These are phyloP conservation scores for Aspergillus luchuensis DNA, from an alignment of 2,329 filamentous ascomycete species.

Conservation along the genomic window DNA sequence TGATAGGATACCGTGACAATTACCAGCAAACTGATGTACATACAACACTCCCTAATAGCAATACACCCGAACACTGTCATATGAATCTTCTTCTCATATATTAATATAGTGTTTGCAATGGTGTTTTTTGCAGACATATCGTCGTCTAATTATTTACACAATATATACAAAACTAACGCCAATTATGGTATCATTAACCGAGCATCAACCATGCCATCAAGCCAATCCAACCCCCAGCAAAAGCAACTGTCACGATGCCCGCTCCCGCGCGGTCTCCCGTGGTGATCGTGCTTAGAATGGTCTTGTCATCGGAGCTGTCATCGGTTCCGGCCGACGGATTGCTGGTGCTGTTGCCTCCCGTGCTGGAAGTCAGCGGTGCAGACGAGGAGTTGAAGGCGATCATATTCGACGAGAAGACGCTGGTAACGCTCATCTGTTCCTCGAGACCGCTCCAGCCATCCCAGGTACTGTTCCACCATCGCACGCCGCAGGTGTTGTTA, in stretches of 20 bases:
- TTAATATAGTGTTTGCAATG: no score
- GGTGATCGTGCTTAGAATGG: conserved; percentile 21
- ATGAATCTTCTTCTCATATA: no score
- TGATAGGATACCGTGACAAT: no score
- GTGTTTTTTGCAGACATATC: no score
- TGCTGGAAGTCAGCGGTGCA: conserved; percentile 41
- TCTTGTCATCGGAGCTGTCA: conserved; percentile 1
- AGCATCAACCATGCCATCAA: conserved; percentile 37
- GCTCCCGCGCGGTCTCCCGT: conserved; percentile 44
- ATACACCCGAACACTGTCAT: no score
- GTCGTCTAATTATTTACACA: background rate
- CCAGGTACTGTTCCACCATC: conserved; percentile 59
- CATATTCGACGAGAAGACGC: conserved; percentile 64
- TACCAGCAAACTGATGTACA: background rate
- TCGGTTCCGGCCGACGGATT: conserved; percentile 39
- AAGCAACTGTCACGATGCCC: conserved; percentile 39
- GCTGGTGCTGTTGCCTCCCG: conserved; percentile 58
- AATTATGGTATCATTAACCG: conserved; percentile 14
- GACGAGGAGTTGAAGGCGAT: conserved; percentile 49
- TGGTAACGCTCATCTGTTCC: conserved; percentile 68
- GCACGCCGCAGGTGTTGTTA: conserved; percentile 65
- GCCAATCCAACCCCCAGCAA: conserved; percentile 32
- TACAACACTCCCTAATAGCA: background rate
- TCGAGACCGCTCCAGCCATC: conserved; percentile 65
- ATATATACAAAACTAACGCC: background rate